Conservation (phyloP, 2,329 filamentous ascomycete species). For the Curvularia hawaiiensis region DNA sequence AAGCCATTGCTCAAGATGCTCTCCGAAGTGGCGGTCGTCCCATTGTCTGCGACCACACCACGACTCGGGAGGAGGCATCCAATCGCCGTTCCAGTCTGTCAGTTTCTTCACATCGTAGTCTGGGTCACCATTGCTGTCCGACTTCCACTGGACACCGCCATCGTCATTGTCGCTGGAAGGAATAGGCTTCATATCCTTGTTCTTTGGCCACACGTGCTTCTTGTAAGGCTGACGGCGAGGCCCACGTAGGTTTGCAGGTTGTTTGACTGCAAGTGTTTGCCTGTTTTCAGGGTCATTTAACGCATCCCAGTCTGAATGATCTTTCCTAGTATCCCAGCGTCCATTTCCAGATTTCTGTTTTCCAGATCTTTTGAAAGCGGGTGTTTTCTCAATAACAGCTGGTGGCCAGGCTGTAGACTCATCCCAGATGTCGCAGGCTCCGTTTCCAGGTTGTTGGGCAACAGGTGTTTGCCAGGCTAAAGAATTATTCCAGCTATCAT, state of each 20-base stretch:
- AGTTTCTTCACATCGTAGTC: conserved; percentile 46
- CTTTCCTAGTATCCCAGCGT: no score
- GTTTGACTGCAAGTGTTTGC: conserved; percentile 3
- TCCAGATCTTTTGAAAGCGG: conserved; percentile 6
- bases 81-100: conserved; percentile 53
- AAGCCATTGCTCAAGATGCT: conserved; percentile 43
- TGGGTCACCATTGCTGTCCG: conserved; percentile 40
- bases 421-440: conserved; percentile 17
- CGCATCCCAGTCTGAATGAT: no score
- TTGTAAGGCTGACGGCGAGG: conserved; percentile 14
- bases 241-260: conserved; percentile 22
- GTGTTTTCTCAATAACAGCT: background rate
- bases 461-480: conserved; percentile 6
- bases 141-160: conserved; percentile 29
- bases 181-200: conserved; percentile 32
- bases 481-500: no score
- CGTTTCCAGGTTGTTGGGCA: no score
- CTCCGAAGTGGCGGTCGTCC: conserved; percentile 38
- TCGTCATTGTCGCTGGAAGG: conserved; percentile 27
- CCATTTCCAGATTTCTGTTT: conserved; percentile 10
- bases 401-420: background rate
- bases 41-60: conserved; percentile 51
- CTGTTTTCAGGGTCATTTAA: no score
- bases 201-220: conserved; percentile 34
- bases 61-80: conserved; percentile 53